phyloP scores from a whole-genome alignment of 1,284 basidiomycete species.

The Xerocomus nothofagi region DNA sequence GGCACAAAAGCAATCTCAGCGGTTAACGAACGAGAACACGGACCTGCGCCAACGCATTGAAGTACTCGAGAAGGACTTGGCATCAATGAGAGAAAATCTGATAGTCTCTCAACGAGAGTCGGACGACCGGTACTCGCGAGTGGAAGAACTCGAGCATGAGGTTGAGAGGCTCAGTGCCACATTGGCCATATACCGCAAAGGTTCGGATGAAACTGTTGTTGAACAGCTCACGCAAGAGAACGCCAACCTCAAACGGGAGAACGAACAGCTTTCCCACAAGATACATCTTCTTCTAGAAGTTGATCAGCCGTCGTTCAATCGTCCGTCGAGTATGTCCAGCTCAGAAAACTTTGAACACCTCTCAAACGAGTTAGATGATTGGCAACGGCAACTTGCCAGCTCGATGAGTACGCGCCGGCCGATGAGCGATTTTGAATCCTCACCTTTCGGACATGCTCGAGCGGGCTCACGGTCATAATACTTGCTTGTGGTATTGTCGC shows the following conservation, averaged over 20 bases:
- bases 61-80: slow-evolving; percentile 72
- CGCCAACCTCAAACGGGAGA: slow-evolving; percentile 73
- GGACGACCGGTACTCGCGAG: slow-evolving; percentile 71
- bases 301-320: slow-evolving; percentile 71
- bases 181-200: slow-evolving; percentile 72
- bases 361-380: slow-evolving; percentile 77
- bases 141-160: slow-evolving; percentile 79
- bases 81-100: slow-evolving; percentile 71
- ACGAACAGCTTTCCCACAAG: slow-evolving; percentile 83
- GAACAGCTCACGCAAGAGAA: slow-evolving; percentile 81
- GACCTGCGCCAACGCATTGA: slow-evolving; percentile 77
- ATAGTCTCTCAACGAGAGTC: slow-evolving; percentile 71
- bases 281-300: slow-evolving; percentile 83
- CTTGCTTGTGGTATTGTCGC: slow-evolving; percentile 31
- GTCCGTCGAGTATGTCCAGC: slow-evolving; percentile 71
- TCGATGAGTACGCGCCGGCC: slow-evolving; percentile 72
- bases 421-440: slow-evolving; percentile 66
- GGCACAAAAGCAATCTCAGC: slow-evolving; percentile 70
- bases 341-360: slow-evolving; percentile 81
- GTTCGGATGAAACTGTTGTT: slow-evolving; percentile 65
- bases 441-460: slow-evolving; percentile 53
- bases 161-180: slow-evolving; percentile 78
- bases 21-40: slow-evolving; percentile 68
- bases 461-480: slow-evolving; percentile 66
- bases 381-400: slow-evolving; percentile 77